These are phyloP conservation scores for Ustilago shanxiensis DNA, from an alignment of 1,284 basidiomycete species.

Conservation along the genomic window DNA sequence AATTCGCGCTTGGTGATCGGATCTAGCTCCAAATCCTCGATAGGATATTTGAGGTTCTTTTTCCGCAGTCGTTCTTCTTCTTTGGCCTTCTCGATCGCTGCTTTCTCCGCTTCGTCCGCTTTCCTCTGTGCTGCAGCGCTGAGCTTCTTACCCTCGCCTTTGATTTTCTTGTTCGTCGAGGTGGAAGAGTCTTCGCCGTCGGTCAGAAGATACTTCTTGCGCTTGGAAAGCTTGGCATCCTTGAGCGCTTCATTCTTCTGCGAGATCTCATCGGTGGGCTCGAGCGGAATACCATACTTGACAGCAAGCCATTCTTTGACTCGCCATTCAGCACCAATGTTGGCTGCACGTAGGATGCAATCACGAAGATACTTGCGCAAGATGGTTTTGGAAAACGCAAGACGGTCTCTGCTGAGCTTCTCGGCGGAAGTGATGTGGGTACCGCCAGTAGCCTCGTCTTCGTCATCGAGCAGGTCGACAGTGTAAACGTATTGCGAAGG, in stretches of 20 bases:
- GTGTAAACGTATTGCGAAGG: slow-evolving; percentile 87
- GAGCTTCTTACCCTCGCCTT: slow-evolving; percentile 38
- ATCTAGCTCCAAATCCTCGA: slow-evolving; percentile 73
- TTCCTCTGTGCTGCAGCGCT: slow-evolving; percentile 40
- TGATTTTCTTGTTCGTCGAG: slow-evolving; percentile 69
- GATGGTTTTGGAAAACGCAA: slow-evolving; percentile 95
- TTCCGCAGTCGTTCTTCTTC: slow-evolving; percentile 76
- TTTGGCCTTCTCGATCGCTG: slow-evolving; percentile 45
- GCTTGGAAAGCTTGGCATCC: slow-evolving; percentile 77
- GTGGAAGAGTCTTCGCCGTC: slow-evolving; percentile 80
- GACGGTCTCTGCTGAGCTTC: slow-evolving; percentile 85
- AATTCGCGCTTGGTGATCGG: slow-evolving; percentile 67
- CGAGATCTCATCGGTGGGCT: slow-evolving; percentile 86
- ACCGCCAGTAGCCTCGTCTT: slow-evolving; percentile 74
- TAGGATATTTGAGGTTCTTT: slow-evolving; percentile 82
- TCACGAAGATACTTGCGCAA: slow-evolving; percentile 95
- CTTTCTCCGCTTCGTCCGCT: slow-evolving; percentile 46
- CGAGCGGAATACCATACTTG: slow-evolving; percentile 83
- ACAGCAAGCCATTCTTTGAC: slow-evolving; percentile 87
- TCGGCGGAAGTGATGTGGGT: slow-evolving; percentile 84
- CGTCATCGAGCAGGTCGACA: slow-evolving; percentile 78
- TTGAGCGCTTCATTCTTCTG: slow-evolving; percentile 82
- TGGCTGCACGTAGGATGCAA: slow-evolving; percentile 88
- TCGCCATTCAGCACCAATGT: slow-evolving; percentile 92
- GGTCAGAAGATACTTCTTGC: slow-evolving; percentile 75